Base-by-base conservation (phyloP, 2,329 filamentous ascomycete species). In the Pseudocercospora eumusae region DNA sequence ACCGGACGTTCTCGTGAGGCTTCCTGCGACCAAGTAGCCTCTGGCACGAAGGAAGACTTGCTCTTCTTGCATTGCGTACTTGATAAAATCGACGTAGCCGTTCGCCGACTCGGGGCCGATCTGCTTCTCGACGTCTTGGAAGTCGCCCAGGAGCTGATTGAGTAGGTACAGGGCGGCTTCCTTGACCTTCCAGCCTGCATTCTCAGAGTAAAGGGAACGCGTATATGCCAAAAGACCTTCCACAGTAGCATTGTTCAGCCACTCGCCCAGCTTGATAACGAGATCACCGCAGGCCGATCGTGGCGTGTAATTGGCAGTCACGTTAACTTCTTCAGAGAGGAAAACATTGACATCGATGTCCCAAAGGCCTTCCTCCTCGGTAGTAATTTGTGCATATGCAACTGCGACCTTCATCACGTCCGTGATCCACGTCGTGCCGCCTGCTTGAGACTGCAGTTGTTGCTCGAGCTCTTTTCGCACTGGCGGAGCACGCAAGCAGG, bases 281-380 rank as follows among this genome's bases (percentile, higher is more conserved):
- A 99, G 81, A 74, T 98, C 95, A 54, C 92, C 93, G 66, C 92
- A 95, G 44, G 93, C 95, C 18, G 92, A 96, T 68, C 95, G 87
- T 13, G 95, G 91, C 0, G 95, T 97, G 78, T 98, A 99, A 76
- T 98, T 98, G 31, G 93, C 91, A 11, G 92, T 96, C 18, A 97
- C 90, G 1, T 92, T 93, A 1, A 92, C 93, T 78, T 98, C 93
- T 76, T 99, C 95, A 0, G 92, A 93, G 52, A 99, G 83, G 77
- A 96, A 99, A 1, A 99, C 84, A 62, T 96, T 98, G 68, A 96
- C 90, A 75, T 99, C 95, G 65, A 97, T 92, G 69, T 97, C 92
- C 95, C 95, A 99, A 9, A 99, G 79, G 7, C 91, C 92, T 77
- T 97, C 92, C 73, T 98, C 95, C 75, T 99, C 95, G 27, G 86